These are phyloP conservation scores for Juncus effusus DNA, from an alignment of 176 grass and related monocot genomes.

Conservation along the genomic window DNA sequence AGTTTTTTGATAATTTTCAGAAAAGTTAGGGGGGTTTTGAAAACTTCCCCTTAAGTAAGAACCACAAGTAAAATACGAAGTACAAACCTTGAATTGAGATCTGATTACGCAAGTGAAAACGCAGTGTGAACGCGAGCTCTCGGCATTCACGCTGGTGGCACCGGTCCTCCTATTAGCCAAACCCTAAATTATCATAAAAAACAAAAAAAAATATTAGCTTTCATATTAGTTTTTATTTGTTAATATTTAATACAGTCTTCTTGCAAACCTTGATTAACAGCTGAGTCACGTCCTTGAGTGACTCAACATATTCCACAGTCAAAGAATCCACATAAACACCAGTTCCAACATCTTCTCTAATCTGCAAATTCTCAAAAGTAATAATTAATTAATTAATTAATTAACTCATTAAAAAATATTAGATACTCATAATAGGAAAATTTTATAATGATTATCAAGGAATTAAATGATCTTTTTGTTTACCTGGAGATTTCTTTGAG, in stretches of 20 bases:
- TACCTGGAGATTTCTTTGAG: slow-evolving; percentile 80
- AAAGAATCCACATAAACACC: slow-evolving; percentile 92
- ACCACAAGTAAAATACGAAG: neutral
- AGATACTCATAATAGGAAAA: too few species aligned
- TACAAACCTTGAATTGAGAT: slow-evolving; percentile 72
- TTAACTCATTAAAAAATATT: too few species aligned
- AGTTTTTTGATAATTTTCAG: too few species aligned
- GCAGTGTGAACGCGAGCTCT: slow-evolving; percentile 95
- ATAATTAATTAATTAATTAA: slow-evolving; percentile 4
- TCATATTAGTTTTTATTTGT: too few species aligned
- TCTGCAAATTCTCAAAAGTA: too few species aligned
- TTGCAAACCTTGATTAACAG: slow-evolving; percentile 67
- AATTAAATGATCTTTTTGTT: slow-evolving; percentile 19
- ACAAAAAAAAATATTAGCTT: too few species aligned
- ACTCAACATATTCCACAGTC: slow-evolving; percentile 72
- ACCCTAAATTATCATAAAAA: slow-evolving; percentile 55
- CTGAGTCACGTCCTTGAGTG: slow-evolving; percentile 82
- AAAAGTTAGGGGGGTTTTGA: too few species aligned
- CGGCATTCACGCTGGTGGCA: slow-evolving; percentile 78
- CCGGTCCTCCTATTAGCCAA: slow-evolving; percentile 76
- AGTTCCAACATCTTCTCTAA: slow-evolving; percentile 92
- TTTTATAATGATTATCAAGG: neutral
- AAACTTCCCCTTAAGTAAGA: too few species aligned
- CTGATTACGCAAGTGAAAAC: slow-evolving; percentile 94
- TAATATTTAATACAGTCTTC: neutral